phyloP scores from a whole-genome alignment of 768 basidiomycete species.

The Xerocomellus dryophilus region DNA sequence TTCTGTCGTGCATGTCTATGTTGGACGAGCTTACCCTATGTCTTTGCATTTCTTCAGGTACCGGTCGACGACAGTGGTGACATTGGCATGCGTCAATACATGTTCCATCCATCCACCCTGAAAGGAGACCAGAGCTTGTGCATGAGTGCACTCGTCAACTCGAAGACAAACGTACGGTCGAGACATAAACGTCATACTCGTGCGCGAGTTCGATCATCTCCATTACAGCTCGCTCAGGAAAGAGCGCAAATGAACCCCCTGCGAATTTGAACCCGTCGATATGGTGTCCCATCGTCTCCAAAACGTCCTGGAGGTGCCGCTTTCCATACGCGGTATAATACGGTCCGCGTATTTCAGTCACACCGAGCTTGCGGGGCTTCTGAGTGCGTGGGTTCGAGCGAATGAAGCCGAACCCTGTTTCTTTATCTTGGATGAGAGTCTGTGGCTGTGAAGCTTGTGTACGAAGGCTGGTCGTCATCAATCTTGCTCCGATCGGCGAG shows the following conservation, averaged over 20 bases:
- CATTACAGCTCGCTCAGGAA: constrained; percentile 39
- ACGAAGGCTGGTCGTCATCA: neutral
- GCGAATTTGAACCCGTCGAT: constrained; percentile 47
- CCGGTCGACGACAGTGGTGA: constrained; percentile 7
- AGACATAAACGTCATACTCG: constrained; percentile 39
- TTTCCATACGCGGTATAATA: constrained; percentile 43
- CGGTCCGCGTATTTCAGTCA: constrained; percentile 45
- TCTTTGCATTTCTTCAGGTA: constrained; percentile 16
- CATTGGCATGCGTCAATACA: constrained; percentile 7
- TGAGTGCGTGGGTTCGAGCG: constrained; percentile 27
- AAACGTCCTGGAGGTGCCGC: constrained; percentile 41
- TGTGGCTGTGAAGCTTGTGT: neutral
- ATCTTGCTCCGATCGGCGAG: neutral
- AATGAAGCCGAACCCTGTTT: constrained; percentile 14
- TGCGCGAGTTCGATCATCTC: constrained; percentile 41
- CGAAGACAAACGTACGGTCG: constrained; percentile 34
- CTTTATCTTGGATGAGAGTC: constrained; percentile 10
- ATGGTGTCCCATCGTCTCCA: constrained; percentile 41
- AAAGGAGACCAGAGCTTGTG: neutral
- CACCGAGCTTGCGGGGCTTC: constrained; percentile 37
- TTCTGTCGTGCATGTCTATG: neutral
- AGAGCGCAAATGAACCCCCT: constrained; percentile 41
- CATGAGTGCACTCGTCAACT: neutral
- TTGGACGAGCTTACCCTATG: constrained; percentile 3
- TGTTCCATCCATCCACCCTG: constrained; percentile 18